Conservation (phyloP, 345 rosid species). For the Heritiera fomes region DNA sequence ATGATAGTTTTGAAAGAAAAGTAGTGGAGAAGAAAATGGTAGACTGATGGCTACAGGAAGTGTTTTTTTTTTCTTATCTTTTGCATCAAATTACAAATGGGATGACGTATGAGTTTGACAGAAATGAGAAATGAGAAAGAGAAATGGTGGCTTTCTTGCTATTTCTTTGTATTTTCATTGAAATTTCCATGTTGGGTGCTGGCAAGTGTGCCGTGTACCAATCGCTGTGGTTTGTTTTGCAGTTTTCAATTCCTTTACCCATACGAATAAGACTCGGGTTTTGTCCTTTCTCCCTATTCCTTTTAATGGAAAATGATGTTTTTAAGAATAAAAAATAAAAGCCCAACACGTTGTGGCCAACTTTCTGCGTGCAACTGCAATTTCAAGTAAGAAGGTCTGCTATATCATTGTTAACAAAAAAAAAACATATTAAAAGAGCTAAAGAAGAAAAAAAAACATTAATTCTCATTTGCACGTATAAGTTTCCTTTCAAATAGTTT, state of each 20-base stretch:
- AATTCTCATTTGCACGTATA: too few species aligned
- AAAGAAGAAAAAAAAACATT: too few species aligned
- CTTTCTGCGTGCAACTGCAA: too few species aligned
- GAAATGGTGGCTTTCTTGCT: background rate
- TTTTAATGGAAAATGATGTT: too few species aligned
- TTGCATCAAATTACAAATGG: background rate
- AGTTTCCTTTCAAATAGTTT: too few species aligned
- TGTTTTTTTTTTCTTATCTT: background rate
- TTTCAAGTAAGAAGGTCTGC: too few species aligned
- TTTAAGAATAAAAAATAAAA: too few species aligned
- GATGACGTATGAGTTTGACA: background rate
- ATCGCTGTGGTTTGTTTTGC: background rate
- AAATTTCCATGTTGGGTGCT: background rate
- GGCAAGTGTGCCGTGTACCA: background rate
- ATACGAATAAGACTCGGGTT: background rate
- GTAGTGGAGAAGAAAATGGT: background rate
- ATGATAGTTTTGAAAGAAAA: background rate
- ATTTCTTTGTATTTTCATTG: background rate
- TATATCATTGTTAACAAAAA: too few species aligned
- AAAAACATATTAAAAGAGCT: too few species aligned
- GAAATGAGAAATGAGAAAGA: background rate
- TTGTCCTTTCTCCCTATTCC: too few species aligned
- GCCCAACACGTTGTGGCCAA: too few species aligned
- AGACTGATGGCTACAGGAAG: background rate
- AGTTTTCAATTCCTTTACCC: background rate